Base-by-base conservation (phyloP, 2,329 filamentous ascomycete species). In the Epichloe hybrida region DNA sequence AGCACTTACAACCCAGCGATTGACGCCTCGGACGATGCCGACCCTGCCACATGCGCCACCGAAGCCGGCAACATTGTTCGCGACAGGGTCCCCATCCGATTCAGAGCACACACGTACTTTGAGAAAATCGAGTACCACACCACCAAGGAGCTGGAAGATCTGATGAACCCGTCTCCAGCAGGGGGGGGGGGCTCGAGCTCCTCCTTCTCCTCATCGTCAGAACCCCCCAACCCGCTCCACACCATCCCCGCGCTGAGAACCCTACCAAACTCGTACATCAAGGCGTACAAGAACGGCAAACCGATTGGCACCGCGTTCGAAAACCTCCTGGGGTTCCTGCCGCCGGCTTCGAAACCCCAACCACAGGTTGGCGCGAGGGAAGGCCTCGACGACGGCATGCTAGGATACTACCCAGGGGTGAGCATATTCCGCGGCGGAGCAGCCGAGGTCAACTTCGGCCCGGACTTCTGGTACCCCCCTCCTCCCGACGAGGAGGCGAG, bases 331-430 rank as follows among this genome's bases (percentile, higher is more conserved):
- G 83, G 89, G 3, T 98, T 98, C 68, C 73, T 98, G 1, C 93
- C 93, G 0, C 91, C 90, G 0, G 90, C 93, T 0, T 95, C 88
- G 5, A 82, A 81, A 54, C 84, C 85, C 4, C 78, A 81, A 53
- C 71, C 77, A 5, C 81, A 86, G 56, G 76, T 84, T 41, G 88
- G 86, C 12, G 88, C 87, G 17, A 76, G 93, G 47, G 86, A 93
- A 54, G 88, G 88, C 31, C 81, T 95, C 54, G 93, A 98, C 62
- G 93, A 98, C 62, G 93, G 91, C 37, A 86, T 93, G 76, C 78
- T 96, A 2, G 94, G 93, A 11, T 98, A 98, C 69, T 95, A 95
- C 62, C 93, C 93, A 1, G 88, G 90, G 21, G 81, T 98, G 20
- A 93, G 89, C 59, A 86, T 93, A 21, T 97, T 96, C 69, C 83